Evolutionary conservation across 139 green algal species (phyloP).

Genomic region (Chlamydomonas incerta): DNA sequence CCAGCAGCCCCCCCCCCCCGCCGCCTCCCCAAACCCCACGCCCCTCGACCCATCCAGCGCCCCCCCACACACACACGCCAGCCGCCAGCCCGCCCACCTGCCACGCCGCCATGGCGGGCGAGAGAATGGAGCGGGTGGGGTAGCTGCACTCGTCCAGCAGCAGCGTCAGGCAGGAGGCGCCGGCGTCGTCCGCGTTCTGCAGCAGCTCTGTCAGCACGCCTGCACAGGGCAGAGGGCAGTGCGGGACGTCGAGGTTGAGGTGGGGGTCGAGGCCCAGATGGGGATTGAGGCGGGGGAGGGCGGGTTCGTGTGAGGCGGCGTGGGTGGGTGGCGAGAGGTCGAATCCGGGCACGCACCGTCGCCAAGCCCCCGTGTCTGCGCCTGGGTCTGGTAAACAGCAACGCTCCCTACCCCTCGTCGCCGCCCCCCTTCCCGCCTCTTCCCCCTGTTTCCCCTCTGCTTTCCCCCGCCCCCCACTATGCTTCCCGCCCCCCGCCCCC

Average conservation of each 20-base stretch:
- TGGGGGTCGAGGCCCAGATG: no score
- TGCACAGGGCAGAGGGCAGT: no score
- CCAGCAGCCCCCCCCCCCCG: no score
- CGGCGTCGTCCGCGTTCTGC: constrained; percentile 89
- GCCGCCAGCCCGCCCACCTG: background rate
- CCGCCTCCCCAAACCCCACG: no score
- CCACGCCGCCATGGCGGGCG: constrained; percentile 58
- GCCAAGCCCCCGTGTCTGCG: no score
- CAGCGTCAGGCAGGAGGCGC: constrained; percentile 60
- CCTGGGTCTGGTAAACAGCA: no score
- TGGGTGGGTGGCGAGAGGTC: background rate
- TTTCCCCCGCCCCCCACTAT: background rate
- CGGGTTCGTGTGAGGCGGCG: background rate
- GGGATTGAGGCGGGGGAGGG: background rate
- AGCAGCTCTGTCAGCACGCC: constrained; percentile 85
- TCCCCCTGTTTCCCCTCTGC: background rate
- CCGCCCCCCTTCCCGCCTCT: background rate
- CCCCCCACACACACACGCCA: no score
- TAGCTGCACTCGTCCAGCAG: constrained; percentile 70
- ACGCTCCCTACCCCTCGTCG: no score
- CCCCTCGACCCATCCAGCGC: background rate
- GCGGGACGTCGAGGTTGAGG: no score
- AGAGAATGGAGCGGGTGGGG: constrained; percentile 66
- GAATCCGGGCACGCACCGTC: no score
- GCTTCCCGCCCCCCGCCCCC: background rate